A percentile compares a stretch with the other conserved stretches of the same genome.
phyloP scores from a whole-genome alignment of 257 asterid species.

The Solanum piurae region DNA sequence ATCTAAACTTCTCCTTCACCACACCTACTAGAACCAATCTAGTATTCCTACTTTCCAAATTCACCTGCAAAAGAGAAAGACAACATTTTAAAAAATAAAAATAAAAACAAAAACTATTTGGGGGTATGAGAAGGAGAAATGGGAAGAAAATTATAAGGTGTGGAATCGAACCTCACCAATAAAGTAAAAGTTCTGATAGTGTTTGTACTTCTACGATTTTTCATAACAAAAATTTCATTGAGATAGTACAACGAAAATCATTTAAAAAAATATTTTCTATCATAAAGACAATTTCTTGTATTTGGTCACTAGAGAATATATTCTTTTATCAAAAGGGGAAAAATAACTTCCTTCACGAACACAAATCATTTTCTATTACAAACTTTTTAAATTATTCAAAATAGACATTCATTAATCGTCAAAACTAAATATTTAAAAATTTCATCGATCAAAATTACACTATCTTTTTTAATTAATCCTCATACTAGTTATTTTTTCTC shows the following conservation, averaged over 20 bases:
- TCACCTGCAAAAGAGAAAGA: not conserved
- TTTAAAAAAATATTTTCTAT: too few relatives aligned
- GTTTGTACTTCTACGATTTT: rapidly evolving
- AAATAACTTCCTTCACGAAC: not conserved
- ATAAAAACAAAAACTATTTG: too few relatives aligned
- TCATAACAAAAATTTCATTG: not conserved
- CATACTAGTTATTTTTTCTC: not conserved
- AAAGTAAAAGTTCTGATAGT: not conserved
- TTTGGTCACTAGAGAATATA: not conserved
- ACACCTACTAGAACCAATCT: not conserved
- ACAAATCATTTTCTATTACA: not conserved
- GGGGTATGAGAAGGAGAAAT: not conserved
- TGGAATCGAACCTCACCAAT: not conserved
- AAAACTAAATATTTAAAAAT: not conserved
- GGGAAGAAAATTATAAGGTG: not conserved
- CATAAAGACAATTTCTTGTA: not conserved
- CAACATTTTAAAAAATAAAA: too few relatives aligned
- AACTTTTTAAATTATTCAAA: not conserved
- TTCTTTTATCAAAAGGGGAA: not conserved
- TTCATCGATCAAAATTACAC: not conserved
- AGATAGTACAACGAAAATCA: too few relatives aligned
- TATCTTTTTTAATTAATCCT: not conserved
- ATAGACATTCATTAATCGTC: not conserved
- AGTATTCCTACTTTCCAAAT: not conserved
- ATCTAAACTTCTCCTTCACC: not conserved